phyloP scores from a whole-genome alignment of 208 protist species.

The Leishmania braziliensis region DNA sequence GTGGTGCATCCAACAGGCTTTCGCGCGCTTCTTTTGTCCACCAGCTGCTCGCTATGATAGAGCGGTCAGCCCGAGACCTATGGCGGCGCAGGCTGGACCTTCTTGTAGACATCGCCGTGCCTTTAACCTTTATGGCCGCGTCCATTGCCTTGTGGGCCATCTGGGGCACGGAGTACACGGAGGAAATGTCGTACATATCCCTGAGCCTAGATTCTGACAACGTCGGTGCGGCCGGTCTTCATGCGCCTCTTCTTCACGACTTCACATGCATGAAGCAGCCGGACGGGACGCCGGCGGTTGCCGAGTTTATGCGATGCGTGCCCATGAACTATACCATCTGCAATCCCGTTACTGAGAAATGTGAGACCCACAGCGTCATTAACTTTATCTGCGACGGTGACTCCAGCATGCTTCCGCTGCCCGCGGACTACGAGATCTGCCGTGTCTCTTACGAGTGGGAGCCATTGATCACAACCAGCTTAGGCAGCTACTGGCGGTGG shows the following conservation, averaged over 20 bases:
- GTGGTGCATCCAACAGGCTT: background rate
- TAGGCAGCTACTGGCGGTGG: constrained; percentile 9
- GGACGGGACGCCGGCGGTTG: background rate
- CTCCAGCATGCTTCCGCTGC: constrained; percentile 27
- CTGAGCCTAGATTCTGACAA: background rate
- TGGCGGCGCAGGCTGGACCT: constrained; percentile 30
- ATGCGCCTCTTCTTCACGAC: constrained; percentile 2
- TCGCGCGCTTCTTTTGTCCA: background rate
- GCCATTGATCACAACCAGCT: background rate
- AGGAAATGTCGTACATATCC: constrained; percentile 17
- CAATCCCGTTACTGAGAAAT: background rate
- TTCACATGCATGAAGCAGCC: constrained; percentile 25
- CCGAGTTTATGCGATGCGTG: constrained; percentile 1
- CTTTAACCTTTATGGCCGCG: constrained; percentile 44
- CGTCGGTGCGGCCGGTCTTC: constrained; percentile 14
- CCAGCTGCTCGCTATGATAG: constrained; percentile 30
- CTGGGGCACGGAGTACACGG: constrained; percentile 21
- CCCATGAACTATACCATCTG: background rate
- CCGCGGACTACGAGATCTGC: constrained; percentile 9
- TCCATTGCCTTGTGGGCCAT: constrained; percentile 39
- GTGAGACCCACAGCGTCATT: background rate
- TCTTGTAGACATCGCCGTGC: constrained; percentile 40
- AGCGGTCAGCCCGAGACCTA: constrained; percentile 30
- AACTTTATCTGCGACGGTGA: constrained; percentile 32
- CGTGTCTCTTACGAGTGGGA: constrained; percentile 8